Evolutionary conservation across 495 filamentous ascomycete species (phyloP).

Genomic region (Tetracladium setigerum): DNA sequence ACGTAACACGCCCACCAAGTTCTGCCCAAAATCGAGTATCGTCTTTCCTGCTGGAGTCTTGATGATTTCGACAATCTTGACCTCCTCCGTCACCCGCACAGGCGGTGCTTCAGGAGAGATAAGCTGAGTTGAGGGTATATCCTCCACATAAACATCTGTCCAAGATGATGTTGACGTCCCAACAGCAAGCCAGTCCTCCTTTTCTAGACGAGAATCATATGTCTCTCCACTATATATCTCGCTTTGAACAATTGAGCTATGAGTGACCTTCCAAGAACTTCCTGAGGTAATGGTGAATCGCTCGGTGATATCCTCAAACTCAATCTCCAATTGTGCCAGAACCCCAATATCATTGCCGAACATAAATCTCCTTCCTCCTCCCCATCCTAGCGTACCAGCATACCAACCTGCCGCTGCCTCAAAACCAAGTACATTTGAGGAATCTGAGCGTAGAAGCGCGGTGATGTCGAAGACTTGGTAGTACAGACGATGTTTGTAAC

Average conservation of each 20-base stretch:
- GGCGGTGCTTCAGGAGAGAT: constrained; percentile 13
- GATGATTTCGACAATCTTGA: constrained; percentile 30
- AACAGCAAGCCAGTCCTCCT: constrained; percentile 3
- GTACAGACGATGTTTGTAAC: constrained; percentile 39
- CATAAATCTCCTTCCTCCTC: constrained; percentile 15
- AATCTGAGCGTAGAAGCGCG: constrained; percentile 20
- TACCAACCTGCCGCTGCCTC: constrained; percentile 50
- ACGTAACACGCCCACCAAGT: constrained; percentile 41
- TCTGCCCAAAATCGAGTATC: constrained; percentile 50
- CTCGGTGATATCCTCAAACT: constrained; percentile 17
- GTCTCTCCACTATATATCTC: constrained; percentile 49
- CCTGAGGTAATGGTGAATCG: constrained; percentile 30
- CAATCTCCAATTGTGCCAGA: constrained; percentile 38
- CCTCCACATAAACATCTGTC: constrained; percentile 1
- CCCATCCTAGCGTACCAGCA: constrained; percentile 30
- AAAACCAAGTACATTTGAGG: constrained; percentile 38
- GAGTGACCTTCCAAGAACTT: constrained; percentile 32
- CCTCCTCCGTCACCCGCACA: constrained; percentile 12
- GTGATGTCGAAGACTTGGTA: constrained; percentile 47
- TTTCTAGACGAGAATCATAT: constrained; percentile 33
- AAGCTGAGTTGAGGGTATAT: constrained; percentile 10
- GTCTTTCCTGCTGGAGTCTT: constrained; percentile 36
- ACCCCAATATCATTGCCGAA: constrained; percentile 41
- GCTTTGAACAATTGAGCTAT: constrained; percentile 33
- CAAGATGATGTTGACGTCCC: constrained; percentile 15